phyloP scores from a whole-genome alignment of 352 stramenopile genomes.

The Pythium aristosporum region DNA sequence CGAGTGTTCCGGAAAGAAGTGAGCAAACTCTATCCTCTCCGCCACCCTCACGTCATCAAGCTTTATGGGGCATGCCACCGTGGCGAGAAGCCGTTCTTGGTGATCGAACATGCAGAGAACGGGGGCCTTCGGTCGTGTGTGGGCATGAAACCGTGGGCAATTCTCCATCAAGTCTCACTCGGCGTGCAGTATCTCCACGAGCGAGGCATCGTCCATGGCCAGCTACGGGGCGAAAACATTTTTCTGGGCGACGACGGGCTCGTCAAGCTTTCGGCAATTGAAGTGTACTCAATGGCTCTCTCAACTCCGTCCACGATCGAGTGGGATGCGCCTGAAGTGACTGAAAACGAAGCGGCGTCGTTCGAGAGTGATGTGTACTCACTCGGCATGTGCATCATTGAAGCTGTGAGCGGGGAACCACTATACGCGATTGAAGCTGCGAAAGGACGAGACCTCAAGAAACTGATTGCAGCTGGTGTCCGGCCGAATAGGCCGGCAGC shows the following conservation, averaged over 20 bases:
- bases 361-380: slow-evolving; percentile 23
- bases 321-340: slow-evolving; percentile 24
- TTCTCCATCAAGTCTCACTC: slow-evolving; percentile 38
- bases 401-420: slow-evolving; percentile 28
- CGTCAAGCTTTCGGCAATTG: slow-evolving; percentile 20
- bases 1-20: slow-evolving; percentile 9
- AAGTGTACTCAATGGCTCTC: not conserved
- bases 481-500: not conserved
- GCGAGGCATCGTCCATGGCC: slow-evolving; percentile 31
- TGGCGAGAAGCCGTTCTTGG: slow-evolving; percentile 9
- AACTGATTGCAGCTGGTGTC: not conserved
- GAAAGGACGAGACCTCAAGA: not conserved
- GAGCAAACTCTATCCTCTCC: not conserved
- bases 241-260: slow-evolving; percentile 28
- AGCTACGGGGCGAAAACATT: slow-evolving; percentile 9
- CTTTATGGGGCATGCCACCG: slow-evolving; percentile 20
- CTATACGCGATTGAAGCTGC: slow-evolving; percentile 4
- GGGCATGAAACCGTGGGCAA: slow-evolving; percentile 20
- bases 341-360: not conserved
- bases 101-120: slow-evolving; percentile 9
- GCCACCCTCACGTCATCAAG: slow-evolving; percentile 14
- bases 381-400: slow-evolving; percentile 35
- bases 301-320: not conserved
- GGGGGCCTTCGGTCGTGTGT: slow-evolving; percentile 6
- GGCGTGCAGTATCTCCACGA: slow-evolving; percentile 76